phyloP scores from a whole-genome alignment of 2,329 filamentous ascomycete species.

The Calonectria pseudoreteaudii region DNA sequence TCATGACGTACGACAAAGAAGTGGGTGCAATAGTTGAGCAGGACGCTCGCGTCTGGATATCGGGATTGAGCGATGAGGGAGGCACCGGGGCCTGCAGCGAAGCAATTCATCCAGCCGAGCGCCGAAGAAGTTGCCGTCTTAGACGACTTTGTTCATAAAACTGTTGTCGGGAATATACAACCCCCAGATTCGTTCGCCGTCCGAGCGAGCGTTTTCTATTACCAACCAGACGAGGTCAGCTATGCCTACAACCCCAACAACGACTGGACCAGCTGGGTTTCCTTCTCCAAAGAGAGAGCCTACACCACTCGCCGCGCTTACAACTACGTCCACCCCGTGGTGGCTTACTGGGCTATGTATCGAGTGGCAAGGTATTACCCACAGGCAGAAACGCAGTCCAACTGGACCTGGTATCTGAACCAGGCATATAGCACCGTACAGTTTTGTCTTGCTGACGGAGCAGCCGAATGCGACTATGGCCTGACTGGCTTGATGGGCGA shows the following conservation, averaged over 20 bases:
- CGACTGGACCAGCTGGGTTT: slow-evolving; percentile 56
- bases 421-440: slow-evolving; percentile 65
- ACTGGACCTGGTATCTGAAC: slow-evolving; percentile 66
- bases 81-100: slow-evolving; percentile 68
- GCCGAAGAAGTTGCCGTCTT: slow-evolving; percentile 62
- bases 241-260: slow-evolving; percentile 58
- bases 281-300: slow-evolving; percentile 61
- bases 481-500: slow-evolving; percentile 69
- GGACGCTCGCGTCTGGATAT: slow-evolving; percentile 66
- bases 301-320: slow-evolving; percentile 64
- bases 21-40: slow-evolving; percentile 55
- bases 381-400: slow-evolving; percentile 51
- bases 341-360: slow-evolving; percentile 69
- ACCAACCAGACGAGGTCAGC: slow-evolving; percentile 54
- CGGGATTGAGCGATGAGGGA: slow-evolving; percentile 70
- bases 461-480: slow-evolving; percentile 56
- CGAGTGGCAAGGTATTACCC: slow-evolving; percentile 64
- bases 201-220: slow-evolving; percentile 68
- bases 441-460: slow-evolving; percentile 42
- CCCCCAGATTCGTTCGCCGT: slow-evolving; percentile 57
- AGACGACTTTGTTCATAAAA: slow-evolving; percentile 64
- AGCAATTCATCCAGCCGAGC: slow-evolving; percentile 64
- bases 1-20: slow-evolving; percentile 69
- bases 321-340: slow-evolving; percentile 68
- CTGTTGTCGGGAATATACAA: slow-evolving; percentile 63